Percentiles rank a stretch among this genome's conserved stretches.
phyloP scores from a whole-genome alignment of 2,329 filamentous ascomycete species.

The Pseudomassariella vexata region DNA sequence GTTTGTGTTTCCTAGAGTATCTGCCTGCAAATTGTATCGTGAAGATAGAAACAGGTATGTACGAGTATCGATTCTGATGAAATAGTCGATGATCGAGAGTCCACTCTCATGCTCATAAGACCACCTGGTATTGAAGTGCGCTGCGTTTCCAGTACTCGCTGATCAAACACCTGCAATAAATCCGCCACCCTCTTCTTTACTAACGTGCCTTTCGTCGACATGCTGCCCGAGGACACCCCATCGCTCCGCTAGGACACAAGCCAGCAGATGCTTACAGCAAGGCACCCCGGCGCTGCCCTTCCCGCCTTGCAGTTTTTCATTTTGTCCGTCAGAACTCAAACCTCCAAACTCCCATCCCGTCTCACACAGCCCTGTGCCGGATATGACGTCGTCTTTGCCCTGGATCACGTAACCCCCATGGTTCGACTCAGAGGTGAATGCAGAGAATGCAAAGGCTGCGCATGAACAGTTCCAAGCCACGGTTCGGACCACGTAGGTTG shows the following conservation, averaged over 20 bases:
- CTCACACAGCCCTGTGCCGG: too few relatives aligned
- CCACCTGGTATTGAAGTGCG: too few relatives aligned
- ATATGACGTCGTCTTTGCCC: too few relatives aligned
- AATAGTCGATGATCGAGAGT: too few relatives aligned
- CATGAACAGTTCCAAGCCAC: conserved; percentile 85
- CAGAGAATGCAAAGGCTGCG: conserved; percentile 71
- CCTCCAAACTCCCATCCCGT: conserved; percentile 24
- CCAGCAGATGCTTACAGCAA: conserved; percentile 85
- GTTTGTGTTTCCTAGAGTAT: too few relatives aligned
- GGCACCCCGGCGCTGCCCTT: conserved; percentile 30
- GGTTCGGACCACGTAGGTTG: conserved; percentile 65
- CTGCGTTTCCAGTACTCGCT: too few relatives aligned
- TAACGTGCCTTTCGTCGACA: conserved; percentile 48
- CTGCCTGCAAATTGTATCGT: too few relatives aligned
- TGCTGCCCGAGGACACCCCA: conserved; percentile 56
- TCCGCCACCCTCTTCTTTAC: conserved; percentile 66
- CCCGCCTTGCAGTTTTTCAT: conserved; percentile 4
- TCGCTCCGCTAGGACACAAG: conserved; percentile 67
- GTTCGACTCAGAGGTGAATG: conserved; percentile 55
- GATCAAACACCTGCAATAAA: conserved; percentile 37
- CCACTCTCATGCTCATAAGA: too few relatives aligned
- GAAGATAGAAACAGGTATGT: too few relatives aligned
- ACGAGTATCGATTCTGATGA: too few relatives aligned
- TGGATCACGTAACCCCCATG: conserved; percentile 3
- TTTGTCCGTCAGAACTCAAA: conserved; percentile 25